Evolutionary conservation across 1,284 basidiomycete genomes (phyloP).

Genomic region (Phellinidium pouzarii): DNA sequence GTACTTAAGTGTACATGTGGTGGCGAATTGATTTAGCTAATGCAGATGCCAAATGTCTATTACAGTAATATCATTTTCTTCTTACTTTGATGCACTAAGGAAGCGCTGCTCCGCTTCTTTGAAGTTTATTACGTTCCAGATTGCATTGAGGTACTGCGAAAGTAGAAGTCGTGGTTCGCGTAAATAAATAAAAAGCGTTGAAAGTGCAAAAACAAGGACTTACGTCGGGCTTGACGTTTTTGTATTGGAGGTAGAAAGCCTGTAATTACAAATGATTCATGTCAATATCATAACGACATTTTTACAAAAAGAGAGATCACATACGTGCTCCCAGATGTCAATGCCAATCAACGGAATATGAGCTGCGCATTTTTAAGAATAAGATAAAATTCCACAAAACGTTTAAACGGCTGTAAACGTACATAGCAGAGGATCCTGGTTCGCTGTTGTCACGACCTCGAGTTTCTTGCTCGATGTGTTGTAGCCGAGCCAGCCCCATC

Average conservation of each 20-base stretch:
- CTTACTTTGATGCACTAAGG: conserved; percentile 38
- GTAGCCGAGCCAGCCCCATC: conserved; percentile 96
- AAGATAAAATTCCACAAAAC: neutral
- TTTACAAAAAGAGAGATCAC: conserved; percentile 24
- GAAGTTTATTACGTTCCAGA: conserved; percentile 93
- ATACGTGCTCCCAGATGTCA: conserved; percentile 93
- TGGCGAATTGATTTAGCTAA: too few species aligned
- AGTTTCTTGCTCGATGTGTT: conserved; percentile 68
- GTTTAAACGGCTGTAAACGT: conserved; percentile 23
- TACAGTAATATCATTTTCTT: too few species aligned
- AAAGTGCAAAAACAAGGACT: conserved; percentile 29
- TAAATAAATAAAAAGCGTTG: neutral
- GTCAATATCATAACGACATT: conserved; percentile 10
- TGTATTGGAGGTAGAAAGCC: conserved; percentile 87
- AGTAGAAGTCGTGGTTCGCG: too few species aligned
- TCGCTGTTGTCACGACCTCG: conserved; percentile 86
- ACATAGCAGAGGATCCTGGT: conserved; percentile 93
- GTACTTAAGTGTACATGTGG: too few species aligned
- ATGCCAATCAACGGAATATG: conserved; percentile 91
- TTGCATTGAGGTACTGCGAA: conserved; percentile 75
- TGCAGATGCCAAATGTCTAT: neutral
- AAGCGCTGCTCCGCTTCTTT: conserved; percentile 80
- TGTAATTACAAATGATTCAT: conserved; percentile 24
- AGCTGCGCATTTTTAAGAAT: conserved; percentile 32
- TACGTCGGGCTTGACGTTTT: conserved; percentile 88